Base-by-base conservation (phyloP, 108 stramenopile species). In the Skeletonema menzelii region DNA sequence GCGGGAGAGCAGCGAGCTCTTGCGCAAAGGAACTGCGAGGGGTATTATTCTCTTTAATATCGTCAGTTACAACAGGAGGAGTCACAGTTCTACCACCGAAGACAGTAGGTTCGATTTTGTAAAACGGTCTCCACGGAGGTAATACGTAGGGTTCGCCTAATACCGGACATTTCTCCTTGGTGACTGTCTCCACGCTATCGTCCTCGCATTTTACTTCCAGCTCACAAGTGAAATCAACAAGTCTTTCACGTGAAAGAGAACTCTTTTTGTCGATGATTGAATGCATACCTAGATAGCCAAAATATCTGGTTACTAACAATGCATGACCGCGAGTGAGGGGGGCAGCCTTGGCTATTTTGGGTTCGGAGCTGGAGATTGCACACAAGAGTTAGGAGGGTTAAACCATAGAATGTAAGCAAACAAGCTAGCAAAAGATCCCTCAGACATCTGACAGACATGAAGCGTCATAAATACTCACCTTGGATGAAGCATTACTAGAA, bases 211-310 rank as follows among this genome's bases (percentile, higher is more conserved):
- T 81, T 17, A 92, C 60, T 47, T 92, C 91, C 6, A 92, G 57
- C 49, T 93, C 95, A 46, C 91, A 84, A 2, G 92, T 89, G 65
- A 91, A 91, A 70, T 93, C 91, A 8, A 95, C 91, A 15, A 95
- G 79, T n/a, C 91, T 68, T 42, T 95, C 88, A 40, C 89, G 70
- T 58, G 91, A 88, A 35, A 93, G 75, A 17, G 86, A 87, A 37
- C 88, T 90, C 47, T 85, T 90, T 38, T 80, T 86, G 42, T 85
- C 47, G 10, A 95, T 76, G 17, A 91, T 92, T 4, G 86, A 76
- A 42, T 95, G 95, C 58, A 95, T 57, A 14, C 95, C 95, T 20
- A 92, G 85, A 74, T 90, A 93, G 10, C 95, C 95, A 81, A 91
- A 95, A 63, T 93, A 90, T 53, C 95, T 81, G 88, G 93, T 92